These are phyloP conservation scores for Globisporangium cystogenes DNA, from an alignment of 352 stramenopile species.

Conservation along the genomic window DNA sequence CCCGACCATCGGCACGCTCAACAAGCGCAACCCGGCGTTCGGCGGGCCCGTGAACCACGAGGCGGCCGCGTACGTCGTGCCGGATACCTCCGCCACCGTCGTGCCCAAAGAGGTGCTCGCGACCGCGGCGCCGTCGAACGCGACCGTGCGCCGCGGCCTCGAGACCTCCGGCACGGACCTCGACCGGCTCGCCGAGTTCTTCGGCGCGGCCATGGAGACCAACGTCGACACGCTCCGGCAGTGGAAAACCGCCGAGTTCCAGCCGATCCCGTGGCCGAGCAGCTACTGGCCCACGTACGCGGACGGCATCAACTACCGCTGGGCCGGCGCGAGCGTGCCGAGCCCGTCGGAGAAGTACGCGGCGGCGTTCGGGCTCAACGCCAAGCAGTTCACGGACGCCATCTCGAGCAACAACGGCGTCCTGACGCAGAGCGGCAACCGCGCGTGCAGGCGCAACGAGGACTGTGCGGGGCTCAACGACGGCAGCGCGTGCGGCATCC, in stretches of 20 bases:
- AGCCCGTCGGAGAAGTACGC: constrained; percentile 52
- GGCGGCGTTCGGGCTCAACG: constrained; percentile 29
- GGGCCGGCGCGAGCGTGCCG: constrained; percentile 21
- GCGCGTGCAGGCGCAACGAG: constrained; percentile 20
- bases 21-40: constrained; percentile 3
- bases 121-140: background rate
- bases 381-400: constrained; percentile 24
- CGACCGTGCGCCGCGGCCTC: background rate
- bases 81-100: background rate
- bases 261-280: constrained; percentile 50
- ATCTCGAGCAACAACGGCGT: constrained; percentile 39
- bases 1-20: constrained; percentile 6
- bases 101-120: background rate
- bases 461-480: constrained; percentile 21
- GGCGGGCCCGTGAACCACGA: background rate
- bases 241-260: constrained; percentile 2
- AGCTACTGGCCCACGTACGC: constrained; percentile 65
- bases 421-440: constrained; percentile 28
- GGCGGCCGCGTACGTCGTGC: constrained; percentile 1
- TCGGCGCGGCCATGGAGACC: constrained; percentile 1
- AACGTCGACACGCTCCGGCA: constrained; percentile 1
- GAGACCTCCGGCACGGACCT: constrained; percentile 3
- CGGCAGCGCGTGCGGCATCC: constrained; percentile 9
- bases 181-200: background rate
- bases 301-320: constrained; percentile 58